phyloP scores from a whole-genome alignment of 257 asterid species.

The Agastache rugosa region DNA sequence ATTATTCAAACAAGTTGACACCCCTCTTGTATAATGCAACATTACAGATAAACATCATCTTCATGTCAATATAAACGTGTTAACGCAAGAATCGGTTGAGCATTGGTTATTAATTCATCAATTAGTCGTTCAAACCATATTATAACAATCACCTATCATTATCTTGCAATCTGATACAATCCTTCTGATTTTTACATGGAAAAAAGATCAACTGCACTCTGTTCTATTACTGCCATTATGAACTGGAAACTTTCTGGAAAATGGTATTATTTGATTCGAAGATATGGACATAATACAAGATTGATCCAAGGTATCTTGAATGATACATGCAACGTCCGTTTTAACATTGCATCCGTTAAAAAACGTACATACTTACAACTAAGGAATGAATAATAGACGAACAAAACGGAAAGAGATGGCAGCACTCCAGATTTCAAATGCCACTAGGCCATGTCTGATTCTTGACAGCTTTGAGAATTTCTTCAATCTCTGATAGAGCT shows the following conservation, averaged over 20 bases:
- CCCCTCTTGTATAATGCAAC: slow-evolving; percentile 29
- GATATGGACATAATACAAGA: background rate
- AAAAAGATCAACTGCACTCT: no score
- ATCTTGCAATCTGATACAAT: no score
- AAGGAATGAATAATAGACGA: background rate
- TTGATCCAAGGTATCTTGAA: background rate
- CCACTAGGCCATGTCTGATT: slow-evolving; percentile 98
- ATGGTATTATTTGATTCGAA: no score
- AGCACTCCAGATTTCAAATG: slow-evolving; percentile 32
- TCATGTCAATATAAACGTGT: slow-evolving; percentile 31
- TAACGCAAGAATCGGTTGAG: no score
- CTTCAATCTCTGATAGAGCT: slow-evolving; percentile 59
- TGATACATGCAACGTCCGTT: background rate
- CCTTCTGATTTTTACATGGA: no score
- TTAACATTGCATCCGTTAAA: background rate
- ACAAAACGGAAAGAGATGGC: background rate
- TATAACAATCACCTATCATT: no score
- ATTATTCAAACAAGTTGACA: slow-evolving; percentile 22
- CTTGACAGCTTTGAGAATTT: slow-evolving; percentile 80
- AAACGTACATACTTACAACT: background rate
- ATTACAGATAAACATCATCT: slow-evolving; percentile 5
- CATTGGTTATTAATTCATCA: no score
- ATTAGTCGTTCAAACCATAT: no score
- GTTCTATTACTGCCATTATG: no score
- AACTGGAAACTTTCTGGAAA: no score